phyloP scores from a whole-genome alignment of 2,329 filamentous ascomycete genomes.

The Pestalotiopsis sp. region DNA sequence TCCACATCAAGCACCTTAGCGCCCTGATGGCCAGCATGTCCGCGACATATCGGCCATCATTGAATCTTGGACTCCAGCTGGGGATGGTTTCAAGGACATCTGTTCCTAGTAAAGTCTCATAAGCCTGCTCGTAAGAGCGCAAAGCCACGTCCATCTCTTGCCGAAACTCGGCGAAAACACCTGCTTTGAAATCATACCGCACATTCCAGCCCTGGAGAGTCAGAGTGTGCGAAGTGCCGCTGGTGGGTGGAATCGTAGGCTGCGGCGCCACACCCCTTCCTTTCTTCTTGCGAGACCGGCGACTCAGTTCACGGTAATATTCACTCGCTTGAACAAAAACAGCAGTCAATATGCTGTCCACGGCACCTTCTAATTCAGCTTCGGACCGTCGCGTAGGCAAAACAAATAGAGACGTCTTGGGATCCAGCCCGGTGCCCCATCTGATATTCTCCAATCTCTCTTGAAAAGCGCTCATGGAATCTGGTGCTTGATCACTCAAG shows the following conservation, averaged over 20 bases:
- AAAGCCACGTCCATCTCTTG: constrained; percentile 89
- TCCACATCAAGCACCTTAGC: constrained; percentile 82
- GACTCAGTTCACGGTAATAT: constrained; percentile 93
- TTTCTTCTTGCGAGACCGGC: constrained; percentile 87
- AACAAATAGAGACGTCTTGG: constrained; percentile 80
- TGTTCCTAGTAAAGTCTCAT: constrained; percentile 78
- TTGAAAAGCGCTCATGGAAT: constrained; percentile 59
- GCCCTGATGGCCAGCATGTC: constrained; percentile 81
- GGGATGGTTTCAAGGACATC: constrained; percentile 89
- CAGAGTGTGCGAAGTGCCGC: constrained; percentile 83
- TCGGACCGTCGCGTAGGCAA: constrained; percentile 73
- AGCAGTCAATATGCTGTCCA: constrained; percentile 70
- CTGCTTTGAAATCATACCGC: constrained; percentile 92
- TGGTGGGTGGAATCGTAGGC: constrained; percentile 80
- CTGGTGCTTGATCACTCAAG: constrained; percentile 67
- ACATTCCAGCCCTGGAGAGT: constrained; percentile 88
- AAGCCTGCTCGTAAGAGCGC: constrained; percentile 84
- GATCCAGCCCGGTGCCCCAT: constrained; percentile 76
- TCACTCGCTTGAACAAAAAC: constrained; percentile 79
- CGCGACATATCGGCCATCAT: constrained; percentile 86
- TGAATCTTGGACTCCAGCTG: constrained; percentile 87
- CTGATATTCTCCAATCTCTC: constrained; percentile 80
- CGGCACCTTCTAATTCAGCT: constrained; percentile 73
- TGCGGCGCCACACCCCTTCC: constrained; percentile 76
- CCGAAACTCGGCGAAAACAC: constrained; percentile 87